Evolutionary conservation across 331 rosid species (phyloP), one percentile per base, ranked within the genome.

Genomic region (Phaseolus coccineus): DNA sequence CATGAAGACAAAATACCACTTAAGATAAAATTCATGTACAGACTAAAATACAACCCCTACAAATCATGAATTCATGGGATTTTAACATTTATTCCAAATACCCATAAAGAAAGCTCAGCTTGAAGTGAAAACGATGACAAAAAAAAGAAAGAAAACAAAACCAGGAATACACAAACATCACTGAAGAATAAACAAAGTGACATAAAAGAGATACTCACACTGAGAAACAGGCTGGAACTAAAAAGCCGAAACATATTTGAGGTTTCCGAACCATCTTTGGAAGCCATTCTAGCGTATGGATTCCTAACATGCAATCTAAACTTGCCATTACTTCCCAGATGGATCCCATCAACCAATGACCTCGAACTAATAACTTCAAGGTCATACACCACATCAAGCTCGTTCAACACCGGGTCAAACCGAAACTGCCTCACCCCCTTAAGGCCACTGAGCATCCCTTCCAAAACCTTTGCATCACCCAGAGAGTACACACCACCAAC

Each of bases 271-370:
- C 77, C 92, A 86, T 91, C 98, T 84, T 82, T 93, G 53, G 97
- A 87, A 81, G 92, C 84, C 88, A 91, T 86, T 80, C 98, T 90
- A 22, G 87, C 64, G 80, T 93, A 86, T 47, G 95, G 93, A 85
- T 88, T 93, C 25, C 77, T 87, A 28, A 90, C 92, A 77, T 75
- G 88, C 73, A 90, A 82, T 66, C 84, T 87, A 64, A 91, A 90
- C 83, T 87, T 86, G 57, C 87, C 91, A 58, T 74, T 87, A 78
- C 95, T 86, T 27, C 80, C 87, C 40, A 76, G 81, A 64, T 88
- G 87, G 66, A 93, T 90, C 75, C 79, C 97, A 85, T 93, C 95
- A 69, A 93, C 97, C 55, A 93, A 66, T 28, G 95, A 90, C 88
- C 98, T 91, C 19, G 95, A 86, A 62, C 81, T 88, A 47, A 90